Evolutionary conservation across 2,329 filamentous ascomycete species (phyloP), one percentile per base, ranked within the genome.

Genomic region (Phaeoacremonium minimum): DNA sequence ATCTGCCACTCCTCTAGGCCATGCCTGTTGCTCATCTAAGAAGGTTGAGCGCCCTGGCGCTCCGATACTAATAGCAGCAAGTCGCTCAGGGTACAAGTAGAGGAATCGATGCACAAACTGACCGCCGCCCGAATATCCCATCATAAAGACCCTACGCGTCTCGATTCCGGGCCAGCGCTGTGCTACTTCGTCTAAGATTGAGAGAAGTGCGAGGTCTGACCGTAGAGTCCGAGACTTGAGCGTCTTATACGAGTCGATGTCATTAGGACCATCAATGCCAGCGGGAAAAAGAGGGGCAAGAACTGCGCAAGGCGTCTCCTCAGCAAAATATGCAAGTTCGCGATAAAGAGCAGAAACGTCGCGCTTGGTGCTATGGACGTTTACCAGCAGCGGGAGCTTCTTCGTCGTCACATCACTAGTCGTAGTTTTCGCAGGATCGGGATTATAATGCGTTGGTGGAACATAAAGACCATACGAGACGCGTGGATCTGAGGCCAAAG

Each of bases 21-120:
- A 55, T 13, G 36, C 38, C 20, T 41, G 33, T 9, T 30, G 22
- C 3, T 46, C 42, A 30, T 56, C 48, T 5, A 57, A 37, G 6
- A 28, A 12, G n/a, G 54, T 57, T 6, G 42, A 40, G n/a, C 41
- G 35, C 2, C 53, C 56, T 7, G 55, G 56, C 7, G 56, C 54
- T 15, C 56, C 56, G n/a, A 57, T 32, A 35, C 52, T 57, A 5
- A 49, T 48, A 13, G 48, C 49, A 4, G 38, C 33, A 2, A 58
- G 28, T 7, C 50, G 47, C 36, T 58, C 51, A 4, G 56, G 51
- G 38, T 58, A 45, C 16, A 60, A 36, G 37, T 57, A 58, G 12
- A 58, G 37, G 34, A 60, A 56, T 12, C 55, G 46, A 22, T 55
- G 53, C 1, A 44, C 43, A 35, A 58, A 58, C 37, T 60, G 55